These are phyloP conservation scores for Lactarius pseudohatsudake DNA, from an alignment of 768 basidiomycete species.

Conservation along the genomic window DNA sequence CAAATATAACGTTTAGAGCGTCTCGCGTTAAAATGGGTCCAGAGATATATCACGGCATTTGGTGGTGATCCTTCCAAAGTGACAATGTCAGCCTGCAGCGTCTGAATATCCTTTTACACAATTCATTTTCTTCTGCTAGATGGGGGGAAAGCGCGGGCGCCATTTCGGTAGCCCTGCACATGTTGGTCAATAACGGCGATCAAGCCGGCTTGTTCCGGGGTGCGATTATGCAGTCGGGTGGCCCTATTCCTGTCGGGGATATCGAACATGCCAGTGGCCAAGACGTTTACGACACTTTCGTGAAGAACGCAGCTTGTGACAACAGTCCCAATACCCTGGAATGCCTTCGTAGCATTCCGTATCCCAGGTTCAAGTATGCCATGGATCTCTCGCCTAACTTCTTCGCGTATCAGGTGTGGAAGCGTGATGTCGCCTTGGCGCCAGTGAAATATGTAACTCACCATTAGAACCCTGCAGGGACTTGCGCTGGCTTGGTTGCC, in stretches of 20 bases:
- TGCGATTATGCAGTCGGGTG: conserved; percentile 34
- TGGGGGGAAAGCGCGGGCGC: conserved; percentile 44
- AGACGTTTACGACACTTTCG: conserved; percentile 30
- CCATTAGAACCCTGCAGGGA: conserved; percentile 1
- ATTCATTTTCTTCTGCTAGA: conserved; percentile 3
- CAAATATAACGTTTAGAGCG: conserved; percentile 30
- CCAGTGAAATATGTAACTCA: background rate
- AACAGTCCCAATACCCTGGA: conserved; percentile 28
- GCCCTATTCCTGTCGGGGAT: conserved; percentile 30
- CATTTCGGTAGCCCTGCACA: conserved; percentile 36
- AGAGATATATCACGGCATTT: conserved; percentile 42
- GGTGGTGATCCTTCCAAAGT: conserved; percentile 42
- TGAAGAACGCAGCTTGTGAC: conserved; percentile 27
- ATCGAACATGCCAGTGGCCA: conserved; percentile 25
- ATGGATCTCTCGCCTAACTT: conserved; percentile 26
- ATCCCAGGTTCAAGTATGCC: conserved; percentile 13
- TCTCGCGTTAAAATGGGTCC: conserved; percentile 43
- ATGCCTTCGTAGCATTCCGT: conserved; percentile 28
- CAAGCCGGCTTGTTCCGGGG: conserved; percentile 32
- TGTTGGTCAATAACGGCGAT: conserved; percentile 31
- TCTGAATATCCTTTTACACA: background rate
- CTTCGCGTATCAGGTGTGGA: conserved; percentile 23
- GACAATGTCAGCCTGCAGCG: conserved; percentile 29
- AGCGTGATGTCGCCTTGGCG: too few relatives aligned
- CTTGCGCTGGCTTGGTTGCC: conserved; percentile 28